These are phyloP conservation scores for Fraxinus dipetala DNA, from an alignment of 305 asterid species.

Conservation along the genomic window DNA sequence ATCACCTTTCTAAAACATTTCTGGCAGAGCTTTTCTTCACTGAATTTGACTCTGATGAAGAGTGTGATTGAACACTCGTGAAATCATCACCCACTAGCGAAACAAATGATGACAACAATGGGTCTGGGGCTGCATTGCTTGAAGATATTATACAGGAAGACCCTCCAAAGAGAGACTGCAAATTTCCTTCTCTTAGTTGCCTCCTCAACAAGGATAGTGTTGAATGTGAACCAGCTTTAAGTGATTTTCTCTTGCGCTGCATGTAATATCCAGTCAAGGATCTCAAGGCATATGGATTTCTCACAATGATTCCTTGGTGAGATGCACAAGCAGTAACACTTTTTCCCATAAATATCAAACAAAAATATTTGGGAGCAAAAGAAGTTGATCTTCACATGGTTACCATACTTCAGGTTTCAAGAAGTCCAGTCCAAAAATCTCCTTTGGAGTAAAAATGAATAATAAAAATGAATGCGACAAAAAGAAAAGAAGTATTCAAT, in stretches of 20 bases:
- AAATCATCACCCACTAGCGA: slow-evolving; percentile 73
- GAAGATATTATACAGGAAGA: slow-evolving; percentile 68
- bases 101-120: slow-evolving; percentile 77
- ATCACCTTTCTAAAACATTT: background rate
- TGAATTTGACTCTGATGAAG: slow-evolving; percentile 45
- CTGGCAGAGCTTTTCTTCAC: slow-evolving; percentile 45
- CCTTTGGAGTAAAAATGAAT: background rate
- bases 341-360: background rate
- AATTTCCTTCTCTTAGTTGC: slow-evolving; percentile 92
- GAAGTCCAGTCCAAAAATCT: no score
- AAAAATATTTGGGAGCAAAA: background rate
- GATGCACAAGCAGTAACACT: background rate
- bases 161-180: slow-evolving; percentile 88
- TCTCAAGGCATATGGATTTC: slow-evolving; percentile 27
- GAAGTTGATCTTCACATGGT: background rate
- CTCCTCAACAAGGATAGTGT: slow-evolving; percentile 85
- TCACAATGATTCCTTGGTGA: background rate
- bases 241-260: slow-evolving; percentile 94
- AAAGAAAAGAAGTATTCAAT: background rate
- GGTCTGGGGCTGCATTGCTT: slow-evolving; percentile 73
- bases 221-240: slow-evolving; percentile 68
- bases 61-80: slow-evolving; percentile 46
- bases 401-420: background rate
- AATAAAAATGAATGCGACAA: background rate
- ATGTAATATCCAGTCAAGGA: slow-evolving; percentile 78